Conservation (phyloP, 2,329 filamentous ascomycete genomes). For the Huntiella abstrusa region DNA sequence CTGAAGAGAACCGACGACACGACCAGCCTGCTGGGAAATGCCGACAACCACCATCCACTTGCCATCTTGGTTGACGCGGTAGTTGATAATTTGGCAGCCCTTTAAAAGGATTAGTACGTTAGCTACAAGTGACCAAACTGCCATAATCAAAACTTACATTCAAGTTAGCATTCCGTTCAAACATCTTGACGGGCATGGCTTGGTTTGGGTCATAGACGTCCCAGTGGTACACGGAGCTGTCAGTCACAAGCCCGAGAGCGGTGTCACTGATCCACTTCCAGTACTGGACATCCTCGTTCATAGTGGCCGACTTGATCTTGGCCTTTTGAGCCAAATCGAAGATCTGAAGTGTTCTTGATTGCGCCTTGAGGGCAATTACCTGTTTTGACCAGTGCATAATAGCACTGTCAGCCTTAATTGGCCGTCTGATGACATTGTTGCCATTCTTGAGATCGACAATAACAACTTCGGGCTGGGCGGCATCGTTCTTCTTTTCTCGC, state of each 20-base stretch:
- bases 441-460: conserved; percentile 95
- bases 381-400: conserved; percentile 98
- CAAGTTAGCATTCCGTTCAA: conserved; percentile 84
- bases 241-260: conserved; percentile 76
- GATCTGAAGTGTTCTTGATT: conserved; percentile 87
- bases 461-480: conserved; percentile 77
- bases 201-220: conserved; percentile 79
- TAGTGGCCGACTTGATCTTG: conserved; percentile 90
- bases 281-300: conserved; percentile 95
- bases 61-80: conserved; percentile 83
- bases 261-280: conserved; percentile 98
- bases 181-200: conserved; percentile 68
- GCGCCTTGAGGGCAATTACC: conserved; percentile 91
- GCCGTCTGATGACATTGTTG: conserved; percentile 84
- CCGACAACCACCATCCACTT: conserved; percentile 98
- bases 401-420: conserved; percentile 97
- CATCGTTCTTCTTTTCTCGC: conserved; percentile 77
- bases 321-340: conserved; percentile 86
- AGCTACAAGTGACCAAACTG: not conserved
- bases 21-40: conserved; percentile 81
- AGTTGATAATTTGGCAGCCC: conserved; percentile 99
- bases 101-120: conserved; percentile 19
- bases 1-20: conserved; percentile 91
- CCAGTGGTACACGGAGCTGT: conserved; percentile 89
- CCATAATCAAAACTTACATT: conserved; percentile 35